Evolutionary conservation across 2,329 filamentous ascomycete genomes (phyloP), one percentile per base, ranked within the genome.

Genomic region (Sporothrix protearum): DNA sequence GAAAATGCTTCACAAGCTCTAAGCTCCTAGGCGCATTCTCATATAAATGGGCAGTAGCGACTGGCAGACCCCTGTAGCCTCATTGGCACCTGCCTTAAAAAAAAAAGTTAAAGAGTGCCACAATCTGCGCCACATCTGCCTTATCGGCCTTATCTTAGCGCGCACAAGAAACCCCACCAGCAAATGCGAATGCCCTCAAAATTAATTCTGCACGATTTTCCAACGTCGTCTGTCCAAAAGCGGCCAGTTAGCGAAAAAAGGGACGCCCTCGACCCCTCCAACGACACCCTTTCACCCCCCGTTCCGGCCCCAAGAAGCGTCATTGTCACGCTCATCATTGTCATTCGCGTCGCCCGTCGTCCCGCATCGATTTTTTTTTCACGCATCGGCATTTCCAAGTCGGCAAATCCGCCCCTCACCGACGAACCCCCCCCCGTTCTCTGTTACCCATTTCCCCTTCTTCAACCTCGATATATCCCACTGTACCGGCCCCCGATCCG

Each of bases 81-180:
- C 39, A 68, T 67, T 51, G n/a, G 42, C 3, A 47, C 42, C 42
- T 47, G 42, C 42, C n/a, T n/a, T 19, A 47, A 57, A 63, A 73
- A 72, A 71, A 53, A 49, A 42, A 69, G 49, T 16, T 6, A 53
- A 28, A 53, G 28, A 63, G n/a, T 30, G 69, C 53, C 63, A 72
- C 66, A 67, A 7, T 19, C 28, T 63, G 59, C 70, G 72, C 72
- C 70, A 72, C 72, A 53, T 19, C 14, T 14, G 39, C 78, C 30
- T 82, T 82, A 82, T 83, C 81, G 6, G 75, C 57, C 78, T 84
- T 85, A 85, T 85, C 84, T 84, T 85, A 85, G 83, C 82, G 84
- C 83, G 82, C 84, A 86, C 84, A 86, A 45, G 85, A 81, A 71
- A 69, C 74, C 72, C 73, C 73, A 74, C 74, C 71, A 73, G 70